Percentiles rank a stretch among this genome's conserved stretches.
phyloP scores from a whole-genome alignment of 176 grass and related monocot species.

The Olyra latifolia region DNA sequence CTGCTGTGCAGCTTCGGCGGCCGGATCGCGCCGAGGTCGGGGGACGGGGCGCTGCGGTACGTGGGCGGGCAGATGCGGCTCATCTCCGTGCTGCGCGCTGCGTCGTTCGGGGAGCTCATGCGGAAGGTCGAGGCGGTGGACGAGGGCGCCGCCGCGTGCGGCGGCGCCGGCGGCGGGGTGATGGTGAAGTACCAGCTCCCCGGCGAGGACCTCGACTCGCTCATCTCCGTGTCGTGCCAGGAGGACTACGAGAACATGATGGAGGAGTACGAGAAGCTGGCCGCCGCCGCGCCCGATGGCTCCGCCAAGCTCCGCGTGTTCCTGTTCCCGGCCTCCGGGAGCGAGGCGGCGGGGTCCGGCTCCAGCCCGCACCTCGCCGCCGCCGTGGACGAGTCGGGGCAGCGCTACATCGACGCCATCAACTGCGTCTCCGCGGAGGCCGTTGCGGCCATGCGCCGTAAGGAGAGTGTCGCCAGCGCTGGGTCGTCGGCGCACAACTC shows the following conservation, averaged over 20 bases:
- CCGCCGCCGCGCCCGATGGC: conserved; percentile 48
- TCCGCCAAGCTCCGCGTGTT: conserved; percentile 87
- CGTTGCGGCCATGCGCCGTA: conserved; percentile 35
- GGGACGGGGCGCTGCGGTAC: conserved; percentile 69
- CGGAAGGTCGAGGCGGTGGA: conserved; percentile 60
- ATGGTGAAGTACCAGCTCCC: conserved; percentile 85
- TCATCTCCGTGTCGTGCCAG: conserved; percentile 61
- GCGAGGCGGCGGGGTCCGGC: conserved; percentile 4
- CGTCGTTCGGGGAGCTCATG: conserved; percentile 61
- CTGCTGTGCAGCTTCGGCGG: conserved; percentile 87
- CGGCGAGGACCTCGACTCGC: conserved; percentile 85
- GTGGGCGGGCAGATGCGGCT: conserved; percentile 74
- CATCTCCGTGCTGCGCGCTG: conserved; percentile 57
- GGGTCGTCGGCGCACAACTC: conserved; percentile 64
- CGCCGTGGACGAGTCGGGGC: conserved; percentile 44
- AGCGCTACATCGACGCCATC: conserved; percentile 78
- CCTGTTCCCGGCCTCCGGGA: conserved; percentile 64
- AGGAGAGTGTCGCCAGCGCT: conserved; percentile 51
- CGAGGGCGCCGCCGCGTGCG: neutral
- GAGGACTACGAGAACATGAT: conserved; percentile 93
- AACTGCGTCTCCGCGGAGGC: conserved; percentile 59
- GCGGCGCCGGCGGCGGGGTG: neutral
- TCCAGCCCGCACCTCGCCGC: conserved; percentile 12
- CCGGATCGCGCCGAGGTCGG: conserved; percentile 62
- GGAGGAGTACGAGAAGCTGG: conserved; percentile 92